A percentile compares a stretch with the other conserved stretches of the same genome.
phyloP scores from a whole-genome alignment of 192 early-diverging fungal species.

The Gonapodya prolifera region DNA sequence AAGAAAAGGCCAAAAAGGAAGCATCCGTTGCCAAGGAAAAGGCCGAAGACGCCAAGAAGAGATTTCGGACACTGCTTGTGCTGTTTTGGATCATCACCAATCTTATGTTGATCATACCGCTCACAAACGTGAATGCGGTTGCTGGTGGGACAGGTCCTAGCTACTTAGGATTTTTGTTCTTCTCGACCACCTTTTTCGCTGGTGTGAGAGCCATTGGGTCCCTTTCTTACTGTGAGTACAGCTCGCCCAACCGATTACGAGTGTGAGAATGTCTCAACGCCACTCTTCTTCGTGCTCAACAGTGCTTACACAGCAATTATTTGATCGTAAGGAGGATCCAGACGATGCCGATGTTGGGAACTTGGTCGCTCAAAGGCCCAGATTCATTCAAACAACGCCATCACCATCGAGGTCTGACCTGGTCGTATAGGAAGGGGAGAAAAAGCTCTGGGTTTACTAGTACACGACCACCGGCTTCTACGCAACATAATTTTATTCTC shows the following conservation, averaged over 20 bases:
- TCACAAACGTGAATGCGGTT: no score
- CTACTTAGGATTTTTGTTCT: not conserved
- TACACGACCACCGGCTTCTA: no score
- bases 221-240: no score
- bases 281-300: no score
- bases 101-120: constrained; percentile 49
- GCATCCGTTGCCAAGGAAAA: constrained; percentile 58
- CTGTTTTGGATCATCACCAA: constrained; percentile 82
- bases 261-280: not conserved
- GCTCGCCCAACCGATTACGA: not conserved
- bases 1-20: constrained; percentile 52
- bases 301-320: constrained; percentile 1
- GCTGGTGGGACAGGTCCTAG: no score
- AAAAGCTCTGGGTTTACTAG: no score
- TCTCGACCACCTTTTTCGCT: not conserved
- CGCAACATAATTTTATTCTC: no score
- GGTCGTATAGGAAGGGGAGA: no score
- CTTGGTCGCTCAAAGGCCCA: no score
- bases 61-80: constrained; percentile 71
- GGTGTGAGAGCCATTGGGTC: not conserved
- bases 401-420: no score
- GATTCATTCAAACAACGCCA: no score
- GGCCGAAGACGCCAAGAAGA: constrained; percentile 78
- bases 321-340: not conserved
- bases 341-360: not conserved